phyloP scores from a whole-genome alignment of 2,329 filamentous ascomycete genomes.

The Paecilomyces fulvus region DNA sequence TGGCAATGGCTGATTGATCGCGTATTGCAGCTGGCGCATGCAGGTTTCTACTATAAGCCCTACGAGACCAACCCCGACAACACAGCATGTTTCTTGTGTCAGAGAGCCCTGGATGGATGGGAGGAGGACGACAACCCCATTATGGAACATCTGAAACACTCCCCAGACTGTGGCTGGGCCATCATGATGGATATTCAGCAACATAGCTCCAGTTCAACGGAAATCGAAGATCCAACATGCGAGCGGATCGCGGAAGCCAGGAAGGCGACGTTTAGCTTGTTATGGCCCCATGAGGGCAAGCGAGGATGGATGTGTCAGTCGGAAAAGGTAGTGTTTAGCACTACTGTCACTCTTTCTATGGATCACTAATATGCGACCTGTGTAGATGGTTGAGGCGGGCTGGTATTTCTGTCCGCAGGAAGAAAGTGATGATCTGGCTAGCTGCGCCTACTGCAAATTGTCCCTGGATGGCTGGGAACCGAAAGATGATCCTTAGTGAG shows the following conservation, averaged over 20 bases:
- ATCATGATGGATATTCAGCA: constrained; percentile 56
- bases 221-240: constrained; percentile 64
- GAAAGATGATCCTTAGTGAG: constrained; percentile 77
- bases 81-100: constrained; percentile 79
- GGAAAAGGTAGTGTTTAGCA: constrained; percentile 58
- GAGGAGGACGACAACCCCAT: constrained; percentile 77
- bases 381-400: constrained; percentile 75
- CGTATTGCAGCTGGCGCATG: constrained; percentile 63
- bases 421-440: constrained; percentile 81
- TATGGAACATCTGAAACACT: constrained; percentile 76
- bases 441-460: constrained; percentile 82
- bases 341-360: not conserved
- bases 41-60: constrained; percentile 86
- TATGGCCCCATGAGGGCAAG: constrained; percentile 85
- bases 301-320: constrained; percentile 83
- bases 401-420: constrained; percentile 86
- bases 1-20: constrained; percentile 9
- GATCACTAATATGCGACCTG: not conserved
- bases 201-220: constrained; percentile 34
- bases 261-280: constrained; percentile 69
- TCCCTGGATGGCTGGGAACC: constrained; percentile 93
- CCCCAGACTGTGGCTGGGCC: constrained; percentile 79
- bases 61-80: constrained; percentile 71
- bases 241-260: constrained; percentile 67
- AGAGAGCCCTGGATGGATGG: constrained; percentile 82